Evolutionary conservation across 2,329 filamentous ascomycete genomes (phyloP).

Genomic region (Ceratocystis ficicola): DNA sequence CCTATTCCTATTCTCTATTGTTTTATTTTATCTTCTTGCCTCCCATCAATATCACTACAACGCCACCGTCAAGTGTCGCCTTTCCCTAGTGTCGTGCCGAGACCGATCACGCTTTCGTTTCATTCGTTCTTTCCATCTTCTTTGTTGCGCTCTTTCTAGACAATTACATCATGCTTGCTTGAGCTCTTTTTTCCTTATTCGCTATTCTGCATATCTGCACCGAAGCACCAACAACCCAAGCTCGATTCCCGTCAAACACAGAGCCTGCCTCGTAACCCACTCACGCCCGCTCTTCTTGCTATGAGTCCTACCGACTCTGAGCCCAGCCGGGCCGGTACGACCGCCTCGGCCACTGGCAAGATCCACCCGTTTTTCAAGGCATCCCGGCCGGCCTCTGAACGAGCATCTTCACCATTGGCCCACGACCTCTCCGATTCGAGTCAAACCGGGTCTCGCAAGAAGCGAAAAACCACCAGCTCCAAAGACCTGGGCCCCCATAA

Average conservation of each 20-base stretch:
- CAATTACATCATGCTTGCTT: neutral
- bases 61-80: neutral
- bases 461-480: constrained; percentile 15
- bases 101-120: neutral
- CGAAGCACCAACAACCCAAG: neutral
- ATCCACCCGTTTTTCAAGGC: constrained; percentile 22
- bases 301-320: constrained; percentile 3
- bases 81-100: neutral
- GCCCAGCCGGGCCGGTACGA: neutral
- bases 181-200: neutral
- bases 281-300: neutral
- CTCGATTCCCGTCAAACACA: neutral
- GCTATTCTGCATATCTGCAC: neutral
- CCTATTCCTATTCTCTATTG: neutral
- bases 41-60: neutral
- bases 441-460: constrained; percentile 17
- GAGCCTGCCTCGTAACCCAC: neutral
- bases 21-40: neutral
- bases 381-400: constrained; percentile 10
- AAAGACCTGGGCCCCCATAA: constrained; percentile 4
- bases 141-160: neutral
- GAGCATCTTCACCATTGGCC: neutral
- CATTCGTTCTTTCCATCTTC: neutral
- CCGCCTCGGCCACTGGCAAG: neutral
- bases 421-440: constrained; percentile 17